Percentiles rank a stretch among this genome's conserved stretches.
These are phyloP conservation scores for Cucurbita moschata DNA, from an alignment of 306 rosid genomes.

Conservation along the genomic window DNA sequence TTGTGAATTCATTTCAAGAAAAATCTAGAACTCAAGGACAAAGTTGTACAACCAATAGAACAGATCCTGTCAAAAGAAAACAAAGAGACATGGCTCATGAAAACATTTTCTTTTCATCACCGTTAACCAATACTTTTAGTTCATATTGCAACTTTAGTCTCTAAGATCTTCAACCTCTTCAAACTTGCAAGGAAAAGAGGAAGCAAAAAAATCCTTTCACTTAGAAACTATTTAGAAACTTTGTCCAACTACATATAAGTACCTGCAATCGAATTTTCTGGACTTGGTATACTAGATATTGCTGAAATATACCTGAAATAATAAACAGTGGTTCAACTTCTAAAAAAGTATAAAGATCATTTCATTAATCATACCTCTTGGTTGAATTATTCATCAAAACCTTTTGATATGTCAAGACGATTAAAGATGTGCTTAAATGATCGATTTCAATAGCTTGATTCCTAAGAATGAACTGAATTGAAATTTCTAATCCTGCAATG, in stretches of 20 bases:
- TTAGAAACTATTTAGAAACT: constrained; percentile 4
- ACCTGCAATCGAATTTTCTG: constrained; percentile 97
- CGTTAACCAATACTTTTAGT: neutral
- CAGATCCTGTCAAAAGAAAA: neutral
- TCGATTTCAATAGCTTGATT: neutral
- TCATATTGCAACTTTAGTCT: neutral
- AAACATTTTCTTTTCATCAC: neutral
- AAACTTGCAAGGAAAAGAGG: neutral
- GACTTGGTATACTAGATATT: constrained; percentile 88
- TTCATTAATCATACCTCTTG: neutral
- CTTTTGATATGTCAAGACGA: neutral
- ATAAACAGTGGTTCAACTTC: neutral
- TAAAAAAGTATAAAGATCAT: neutral
- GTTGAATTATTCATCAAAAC: neutral
- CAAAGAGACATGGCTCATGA: neutral
- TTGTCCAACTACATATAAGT: neutral
- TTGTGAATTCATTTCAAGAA: no score
- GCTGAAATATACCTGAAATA: constrained; percentile 81
- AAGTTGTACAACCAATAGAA: neutral
- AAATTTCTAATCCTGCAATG: neutral
- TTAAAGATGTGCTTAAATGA: neutral
- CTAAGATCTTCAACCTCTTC: neutral
- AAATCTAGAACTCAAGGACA: neutral
- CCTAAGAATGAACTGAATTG: neutral
- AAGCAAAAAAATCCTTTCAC: neutral